Evolutionary conservation across 805 yeast species (phyloP).

Genomic region (Ascoidea rubescens): DNA sequence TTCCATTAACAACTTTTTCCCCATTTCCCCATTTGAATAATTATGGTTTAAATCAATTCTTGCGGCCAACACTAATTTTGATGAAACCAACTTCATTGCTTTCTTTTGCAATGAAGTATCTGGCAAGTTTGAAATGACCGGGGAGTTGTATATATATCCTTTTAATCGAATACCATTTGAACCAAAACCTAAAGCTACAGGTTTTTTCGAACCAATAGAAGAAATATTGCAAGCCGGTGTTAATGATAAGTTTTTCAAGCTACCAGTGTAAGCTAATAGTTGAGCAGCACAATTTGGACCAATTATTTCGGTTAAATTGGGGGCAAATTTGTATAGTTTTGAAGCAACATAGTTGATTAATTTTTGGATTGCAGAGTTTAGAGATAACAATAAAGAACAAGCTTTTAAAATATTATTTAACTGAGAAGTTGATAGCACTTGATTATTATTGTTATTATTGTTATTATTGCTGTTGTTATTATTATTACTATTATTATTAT

Average conservation of each 20-base stretch:
- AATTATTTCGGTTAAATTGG: constrained; percentile 61
- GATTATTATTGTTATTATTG: constrained; percentile 18
- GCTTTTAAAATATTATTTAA: constrained; percentile 14
- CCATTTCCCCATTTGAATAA: constrained; percentile 34
- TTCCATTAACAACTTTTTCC: constrained; percentile 45
- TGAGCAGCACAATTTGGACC: constrained; percentile 67
- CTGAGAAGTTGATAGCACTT: neutral
- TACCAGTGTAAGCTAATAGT: constrained; percentile 54
- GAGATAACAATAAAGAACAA: constrained; percentile 30
- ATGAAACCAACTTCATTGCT: constrained; percentile 68
- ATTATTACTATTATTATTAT: no score
- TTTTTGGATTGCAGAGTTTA: constrained; percentile 27
- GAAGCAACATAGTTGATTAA: constrained; percentile 42
- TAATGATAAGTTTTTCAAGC: constrained; percentile 45
- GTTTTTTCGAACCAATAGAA: constrained; percentile 49
- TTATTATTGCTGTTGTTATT: constrained; percentile 20
- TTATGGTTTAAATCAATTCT: constrained; percentile 52
- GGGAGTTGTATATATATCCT: constrained; percentile 48
- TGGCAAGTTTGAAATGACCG: constrained; percentile 37
- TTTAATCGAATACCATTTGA: constrained; percentile 38
- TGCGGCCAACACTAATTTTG: constrained; percentile 70
- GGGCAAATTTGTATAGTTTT: constrained; percentile 51
- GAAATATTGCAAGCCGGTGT: constrained; percentile 80
- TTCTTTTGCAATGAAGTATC: constrained; percentile 50
- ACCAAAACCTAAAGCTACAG: constrained; percentile 25